phyloP scores from a whole-genome alignment of 495 filamentous ascomycete species.

The Lophiostoma macrostomum region DNA sequence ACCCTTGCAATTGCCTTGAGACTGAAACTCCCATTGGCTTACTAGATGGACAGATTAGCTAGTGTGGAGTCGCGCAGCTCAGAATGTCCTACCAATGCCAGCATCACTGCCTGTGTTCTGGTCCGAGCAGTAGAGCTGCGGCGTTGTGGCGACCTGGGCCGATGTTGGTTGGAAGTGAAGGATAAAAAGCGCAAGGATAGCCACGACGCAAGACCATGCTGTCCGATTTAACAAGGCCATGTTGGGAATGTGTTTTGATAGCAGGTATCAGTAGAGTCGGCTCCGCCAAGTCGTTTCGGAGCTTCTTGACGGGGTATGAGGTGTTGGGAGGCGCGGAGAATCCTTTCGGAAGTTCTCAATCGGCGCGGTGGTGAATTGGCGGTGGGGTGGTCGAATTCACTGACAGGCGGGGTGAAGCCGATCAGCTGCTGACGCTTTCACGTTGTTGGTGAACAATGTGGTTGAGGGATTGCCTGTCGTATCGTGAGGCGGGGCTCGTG shows the following conservation, averaged over 20 bases:
- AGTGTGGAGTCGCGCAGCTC: too few relatives aligned
- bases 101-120: constrained; percentile 24
- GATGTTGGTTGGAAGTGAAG: neutral
- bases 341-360: too few relatives aligned
- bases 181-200: constrained; percentile 12
- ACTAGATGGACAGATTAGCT: constrained; percentile 42
- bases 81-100: constrained; percentile 10
- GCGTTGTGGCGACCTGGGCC: neutral
- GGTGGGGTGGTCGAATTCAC: constrained; percentile 5
- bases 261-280: neutral
- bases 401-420: neutral
- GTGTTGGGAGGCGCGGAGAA: neutral
- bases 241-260: neutral
- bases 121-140: constrained; percentile 32
- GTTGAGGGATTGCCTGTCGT: neutral
- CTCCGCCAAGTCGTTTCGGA: constrained; percentile 15
- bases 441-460: too few relatives aligned
- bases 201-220: constrained; percentile 2
- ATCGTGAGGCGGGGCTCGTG: neutral
- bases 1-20: constrained; percentile 59
- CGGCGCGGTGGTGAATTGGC: constrained; percentile 1
- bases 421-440: too few relatives aligned
- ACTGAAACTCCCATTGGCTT: constrained; percentile 61
- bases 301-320: neutral
- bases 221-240: constrained; percentile 1